phyloP scores from a whole-genome alignment of 805 yeast species.

The Schwanniomyces occidentalis region DNA sequence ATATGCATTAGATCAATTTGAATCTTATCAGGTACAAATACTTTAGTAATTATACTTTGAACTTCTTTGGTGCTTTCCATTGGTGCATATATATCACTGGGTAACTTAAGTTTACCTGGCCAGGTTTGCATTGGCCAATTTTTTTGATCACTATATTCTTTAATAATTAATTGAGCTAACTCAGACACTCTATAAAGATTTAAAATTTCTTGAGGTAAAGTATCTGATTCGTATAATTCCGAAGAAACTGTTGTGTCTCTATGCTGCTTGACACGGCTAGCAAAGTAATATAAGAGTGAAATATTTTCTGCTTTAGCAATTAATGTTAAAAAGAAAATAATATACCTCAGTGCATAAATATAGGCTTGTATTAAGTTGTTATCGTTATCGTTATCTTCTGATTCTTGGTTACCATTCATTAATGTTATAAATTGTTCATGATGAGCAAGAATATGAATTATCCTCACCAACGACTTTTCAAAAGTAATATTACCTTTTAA shows the following conservation, averaged over 20 bases:
- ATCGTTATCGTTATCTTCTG: conserved; percentile 15
- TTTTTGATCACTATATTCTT: conserved; percentile 54
- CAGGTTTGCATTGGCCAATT: conserved; percentile 76
- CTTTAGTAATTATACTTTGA: conserved; percentile 52
- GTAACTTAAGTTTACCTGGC: conserved; percentile 74
- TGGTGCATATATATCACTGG: conserved; percentile 69
- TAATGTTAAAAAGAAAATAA: conserved; percentile 58
- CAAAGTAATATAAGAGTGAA: conserved; percentile 70
- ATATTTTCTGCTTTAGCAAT: conserved; percentile 67
- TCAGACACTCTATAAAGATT: conserved; percentile 71
- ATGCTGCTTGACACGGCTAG: conserved; percentile 78
- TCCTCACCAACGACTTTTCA: conserved; percentile 67
- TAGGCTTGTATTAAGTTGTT: conserved; percentile 41
- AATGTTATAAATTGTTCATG: conserved; percentile 62
- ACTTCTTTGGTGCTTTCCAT: conserved; percentile 60
- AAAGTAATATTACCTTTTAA: conserved; percentile 45
- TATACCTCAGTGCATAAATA: conserved; percentile 56
- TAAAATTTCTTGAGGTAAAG: conserved; percentile 22
- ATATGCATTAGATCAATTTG: conserved; percentile 34
- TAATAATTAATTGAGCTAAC: conserved; percentile 64
- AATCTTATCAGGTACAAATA: conserved; percentile 54
- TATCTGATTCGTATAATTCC: conserved; percentile 21
- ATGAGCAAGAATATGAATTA: conserved; percentile 72
- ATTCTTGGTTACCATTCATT: conserved; percentile 21
- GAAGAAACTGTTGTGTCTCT: conserved; percentile 53